Conservation (phyloP, 176 grass and related monocot genomes). For the Miscanthus lutarioriparius region DNA sequence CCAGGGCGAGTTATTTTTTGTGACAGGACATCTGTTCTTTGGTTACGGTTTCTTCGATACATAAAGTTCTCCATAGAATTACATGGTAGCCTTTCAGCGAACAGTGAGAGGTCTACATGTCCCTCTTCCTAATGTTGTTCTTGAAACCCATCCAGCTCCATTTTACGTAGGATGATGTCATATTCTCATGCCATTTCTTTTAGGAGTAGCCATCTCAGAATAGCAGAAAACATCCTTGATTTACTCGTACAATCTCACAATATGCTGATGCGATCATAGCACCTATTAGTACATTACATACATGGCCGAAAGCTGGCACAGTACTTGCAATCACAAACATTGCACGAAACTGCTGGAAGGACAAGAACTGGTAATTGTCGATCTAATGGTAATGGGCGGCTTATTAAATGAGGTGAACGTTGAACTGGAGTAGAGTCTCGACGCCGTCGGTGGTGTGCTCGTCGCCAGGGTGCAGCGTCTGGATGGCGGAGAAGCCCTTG, state of each 20-base stretch:
- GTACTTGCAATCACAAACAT: neutral
- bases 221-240: too few relatives aligned
- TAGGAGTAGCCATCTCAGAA: too few relatives aligned
- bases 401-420: slow-evolving; percentile 59
- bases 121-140: too few relatives aligned
- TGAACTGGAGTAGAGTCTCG: slow-evolving; percentile 70
- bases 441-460: slow-evolving; percentile 60
- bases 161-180: too few relatives aligned
- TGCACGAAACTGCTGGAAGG: neutral
- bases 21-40: too few relatives aligned
- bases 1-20: too few relatives aligned
- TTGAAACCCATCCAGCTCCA: too few relatives aligned
- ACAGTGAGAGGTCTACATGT: too few relatives aligned
- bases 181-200: too few relatives aligned
- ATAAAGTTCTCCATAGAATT: too few relatives aligned
- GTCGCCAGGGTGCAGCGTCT: slow-evolving; percentile 51
- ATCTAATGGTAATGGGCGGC: neutral
- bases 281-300: neutral
- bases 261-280: neutral
- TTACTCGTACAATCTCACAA: neutral
- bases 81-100: too few relatives aligned
- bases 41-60: too few relatives aligned
- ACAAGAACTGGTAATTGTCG: neutral
- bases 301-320: neutral
- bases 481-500: slow-evolving; percentile 63